Conservation (phyloP, 1,284 basidiomycete genomes). For the Laetiporus sulphureus region DNA sequence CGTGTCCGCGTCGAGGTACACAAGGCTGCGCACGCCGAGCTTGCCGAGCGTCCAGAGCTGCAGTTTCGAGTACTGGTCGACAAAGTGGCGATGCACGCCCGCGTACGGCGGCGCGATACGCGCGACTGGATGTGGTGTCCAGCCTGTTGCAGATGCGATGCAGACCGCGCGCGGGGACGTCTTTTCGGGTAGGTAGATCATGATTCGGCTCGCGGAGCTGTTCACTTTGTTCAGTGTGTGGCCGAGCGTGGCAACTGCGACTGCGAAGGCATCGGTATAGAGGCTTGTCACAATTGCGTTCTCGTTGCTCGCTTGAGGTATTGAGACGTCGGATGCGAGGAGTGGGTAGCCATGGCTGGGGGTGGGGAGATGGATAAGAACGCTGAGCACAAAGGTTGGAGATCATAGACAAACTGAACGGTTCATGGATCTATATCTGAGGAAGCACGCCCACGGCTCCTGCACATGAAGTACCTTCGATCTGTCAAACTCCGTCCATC, state of each 20-base stretch:
- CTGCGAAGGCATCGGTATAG: conserved; percentile 32
- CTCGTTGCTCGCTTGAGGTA: conserved; percentile 6
- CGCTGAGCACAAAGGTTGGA: background rate
- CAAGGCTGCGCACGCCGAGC: conserved; percentile 22
- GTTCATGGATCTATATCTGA: background rate
- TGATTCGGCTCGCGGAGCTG: conserved; percentile 25
- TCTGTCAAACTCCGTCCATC: too few species aligned
- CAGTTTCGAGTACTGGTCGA: conserved; percentile 36
- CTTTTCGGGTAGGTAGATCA: conserved; percentile 32
- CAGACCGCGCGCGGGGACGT: conserved; percentile 32
- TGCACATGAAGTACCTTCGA: background rate
- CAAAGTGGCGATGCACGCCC: conserved; percentile 27
- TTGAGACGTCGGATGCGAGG: background rate
- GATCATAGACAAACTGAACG: background rate
- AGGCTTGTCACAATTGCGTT: conserved; percentile 34
- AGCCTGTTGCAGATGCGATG: conserved; percentile 30
- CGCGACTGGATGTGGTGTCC: conserved; percentile 28
- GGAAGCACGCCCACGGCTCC: background rate
- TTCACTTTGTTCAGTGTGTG: conserved; percentile 30
- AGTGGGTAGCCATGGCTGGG: conserved; percentile 6
- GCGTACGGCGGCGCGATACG: conserved; percentile 30
- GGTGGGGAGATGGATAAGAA: background rate
- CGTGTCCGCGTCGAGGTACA: conserved; percentile 41
- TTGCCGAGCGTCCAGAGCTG: conserved; percentile 32
- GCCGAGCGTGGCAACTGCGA: conserved; percentile 33